phyloP scores from a whole-genome alignment of 1,139 yeast genomes.

The Wickerhamomyces sp. region DNA sequence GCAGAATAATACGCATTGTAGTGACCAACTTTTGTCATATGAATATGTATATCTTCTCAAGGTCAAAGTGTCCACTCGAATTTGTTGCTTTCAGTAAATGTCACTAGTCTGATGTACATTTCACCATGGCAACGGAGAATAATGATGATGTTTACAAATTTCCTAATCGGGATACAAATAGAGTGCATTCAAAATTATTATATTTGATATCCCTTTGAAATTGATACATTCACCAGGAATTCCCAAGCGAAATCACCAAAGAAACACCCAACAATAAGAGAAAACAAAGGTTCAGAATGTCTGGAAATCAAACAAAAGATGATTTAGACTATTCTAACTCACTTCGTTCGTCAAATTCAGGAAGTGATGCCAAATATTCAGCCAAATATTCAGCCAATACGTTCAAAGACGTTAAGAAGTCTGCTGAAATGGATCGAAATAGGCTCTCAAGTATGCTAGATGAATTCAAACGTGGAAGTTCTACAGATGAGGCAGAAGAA shows the following conservation, averaged over 20 bases:
- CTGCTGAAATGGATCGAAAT: slow-evolving; percentile 9
- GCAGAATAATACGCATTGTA: no score
- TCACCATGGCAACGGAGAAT: background rate
- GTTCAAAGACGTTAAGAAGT: slow-evolving; percentile 6
- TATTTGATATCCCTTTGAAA: no score
- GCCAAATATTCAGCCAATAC: background rate
- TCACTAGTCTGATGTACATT: background rate
- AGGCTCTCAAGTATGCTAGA: slow-evolving; percentile 13
- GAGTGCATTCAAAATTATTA: background rate
- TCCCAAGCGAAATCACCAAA: no score
- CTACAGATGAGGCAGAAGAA: background rate
- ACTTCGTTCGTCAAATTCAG: no score
- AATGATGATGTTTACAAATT: slow-evolving; percentile 2
- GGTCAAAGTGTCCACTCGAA: no score
- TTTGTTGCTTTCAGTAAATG: background rate
- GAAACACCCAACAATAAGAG: no score
- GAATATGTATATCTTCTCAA: no score
- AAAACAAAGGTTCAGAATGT: no score
- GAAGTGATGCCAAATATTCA: no score
- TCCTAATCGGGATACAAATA: slow-evolving; percentile 3
- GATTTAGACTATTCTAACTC: background rate
- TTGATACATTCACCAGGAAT: no score
- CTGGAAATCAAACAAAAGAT: no score
- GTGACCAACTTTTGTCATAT: no score
- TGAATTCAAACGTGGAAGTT: slow-evolving; percentile 1